Percentiles rank a stretch among this genome's conserved stretches.
phyloP scores from a whole-genome alignment of 768 basidiomycete genomes.

The Suillus paluster region DNA sequence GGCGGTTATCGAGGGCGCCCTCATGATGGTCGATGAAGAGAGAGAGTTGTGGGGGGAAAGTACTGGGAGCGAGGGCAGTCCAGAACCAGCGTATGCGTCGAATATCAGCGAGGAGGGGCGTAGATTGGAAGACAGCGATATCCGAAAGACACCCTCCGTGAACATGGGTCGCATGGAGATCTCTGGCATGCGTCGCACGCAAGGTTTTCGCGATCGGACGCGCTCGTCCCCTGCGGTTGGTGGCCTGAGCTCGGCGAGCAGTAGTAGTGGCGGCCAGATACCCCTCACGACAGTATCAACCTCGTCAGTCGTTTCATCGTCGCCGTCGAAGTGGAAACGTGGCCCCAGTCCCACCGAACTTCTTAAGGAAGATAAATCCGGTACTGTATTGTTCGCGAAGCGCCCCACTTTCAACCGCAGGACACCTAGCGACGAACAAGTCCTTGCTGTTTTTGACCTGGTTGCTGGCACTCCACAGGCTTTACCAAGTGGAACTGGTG shows the following conservation, averaged over 20 bases:
- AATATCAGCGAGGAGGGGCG: slow-evolving; percentile 17
- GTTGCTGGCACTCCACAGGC: slow-evolving; percentile 13
- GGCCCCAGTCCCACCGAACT: slow-evolving; percentile 75
- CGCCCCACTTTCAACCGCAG: slow-evolving; percentile 68
- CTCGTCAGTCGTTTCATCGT: slow-evolving; percentile 21
- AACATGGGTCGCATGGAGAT: slow-evolving; percentile 7
- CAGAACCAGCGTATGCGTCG: slow-evolving; percentile 15
- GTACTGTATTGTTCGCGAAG: slow-evolving; percentile 60
- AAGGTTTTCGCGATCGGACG: slow-evolving; percentile 8
- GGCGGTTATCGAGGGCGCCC: slow-evolving; percentile 79
- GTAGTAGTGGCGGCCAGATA: slow-evolving; percentile 8
- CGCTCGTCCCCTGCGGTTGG: slow-evolving; percentile 15
- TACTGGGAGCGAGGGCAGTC: slow-evolving; percentile 23
- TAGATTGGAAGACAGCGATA: slow-evolving; percentile 22
- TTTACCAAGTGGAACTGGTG: slow-evolving; percentile 13
- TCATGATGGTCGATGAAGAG: slow-evolving; percentile 80
- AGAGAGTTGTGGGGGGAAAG: slow-evolving; percentile 40
- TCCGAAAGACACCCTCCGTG: slow-evolving; percentile 13
- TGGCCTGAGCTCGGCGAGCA: slow-evolving; percentile 12
- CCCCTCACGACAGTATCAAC: slow-evolving; percentile 14
- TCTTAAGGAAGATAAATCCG: slow-evolving; percentile 60
- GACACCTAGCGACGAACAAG: slow-evolving; percentile 16
- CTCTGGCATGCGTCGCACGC: slow-evolving; percentile 4
- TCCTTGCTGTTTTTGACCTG: slow-evolving; percentile 15
- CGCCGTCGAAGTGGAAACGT: slow-evolving; percentile 59